Percentiles rank a stretch among this genome's conserved stretches.
These are phyloP conservation scores for Bonia amplexicaulis DNA, from an alignment of 176 grass and related monocot genomes.

Conservation along the genomic window DNA sequence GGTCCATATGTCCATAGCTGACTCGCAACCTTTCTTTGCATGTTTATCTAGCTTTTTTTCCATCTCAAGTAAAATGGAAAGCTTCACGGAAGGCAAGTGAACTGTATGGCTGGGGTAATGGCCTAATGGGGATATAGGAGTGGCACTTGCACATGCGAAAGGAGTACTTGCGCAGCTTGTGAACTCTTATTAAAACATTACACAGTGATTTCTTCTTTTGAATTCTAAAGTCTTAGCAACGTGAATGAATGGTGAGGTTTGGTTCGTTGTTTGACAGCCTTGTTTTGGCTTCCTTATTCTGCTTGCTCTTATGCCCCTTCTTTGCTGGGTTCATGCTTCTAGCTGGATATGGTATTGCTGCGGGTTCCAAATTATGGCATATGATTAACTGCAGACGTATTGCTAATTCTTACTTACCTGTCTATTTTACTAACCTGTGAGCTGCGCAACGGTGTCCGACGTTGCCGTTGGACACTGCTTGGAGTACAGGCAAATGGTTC, in stretches of 20 bases:
- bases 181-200: constrained; percentile 14
- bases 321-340: background rate
- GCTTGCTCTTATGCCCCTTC: background rate
- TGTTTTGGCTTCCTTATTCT: background rate
- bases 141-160: constrained; percentile 22
- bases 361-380: background rate
- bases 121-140: background rate
- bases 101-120: constrained; percentile 5
- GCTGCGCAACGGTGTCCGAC: background rate
- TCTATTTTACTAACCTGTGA: background rate
- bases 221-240: constrained; percentile 13
- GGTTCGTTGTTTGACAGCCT: constrained; percentile 9
- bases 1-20: constrained; percentile 51
- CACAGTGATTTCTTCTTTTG: constrained; percentile 11
- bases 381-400: background rate
- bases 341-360: background rate
- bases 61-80: constrained; percentile 15
- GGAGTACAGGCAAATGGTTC: background rate
- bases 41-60: constrained; percentile 16
- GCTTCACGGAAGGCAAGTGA: constrained; percentile 19
- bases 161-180: background rate
- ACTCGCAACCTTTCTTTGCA: constrained; percentile 28
- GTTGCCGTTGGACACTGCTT: background rate
- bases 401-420: background rate
- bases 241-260: constrained; percentile 28